A percentile compares a stretch with the other conserved stretches of the same genome.
Evolutionary conservation across 257 asterid genomes (phyloP).

Genomic region (Linaria vulgaris): DNA sequence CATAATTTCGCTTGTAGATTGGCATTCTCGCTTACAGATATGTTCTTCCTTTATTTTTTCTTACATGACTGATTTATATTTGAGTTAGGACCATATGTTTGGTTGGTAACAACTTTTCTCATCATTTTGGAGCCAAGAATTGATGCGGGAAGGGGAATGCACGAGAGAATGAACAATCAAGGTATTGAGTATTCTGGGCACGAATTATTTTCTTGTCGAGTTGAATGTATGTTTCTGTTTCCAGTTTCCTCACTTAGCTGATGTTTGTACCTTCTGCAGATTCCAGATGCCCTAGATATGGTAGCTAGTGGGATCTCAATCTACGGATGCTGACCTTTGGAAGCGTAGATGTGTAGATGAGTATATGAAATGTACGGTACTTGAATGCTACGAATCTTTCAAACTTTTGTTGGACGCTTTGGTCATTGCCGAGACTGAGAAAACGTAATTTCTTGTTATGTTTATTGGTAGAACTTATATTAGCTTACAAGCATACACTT

Average conservation of each 20-base stretch:
- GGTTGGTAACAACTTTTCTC: conserved; percentile 22
- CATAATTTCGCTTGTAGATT: conserved; percentile 1
- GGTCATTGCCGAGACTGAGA: conserved; percentile 84
- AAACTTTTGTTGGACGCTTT: conserved; percentile 71
- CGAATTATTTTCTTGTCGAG: conserved; percentile 69
- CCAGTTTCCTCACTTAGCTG: no score
- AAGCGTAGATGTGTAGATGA: conserved; percentile 85
- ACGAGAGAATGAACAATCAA: conserved; percentile 79
- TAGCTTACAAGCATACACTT: no score
- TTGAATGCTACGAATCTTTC: conserved; percentile 92
- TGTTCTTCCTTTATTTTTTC: background rate
- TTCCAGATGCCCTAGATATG: conserved; percentile 93
- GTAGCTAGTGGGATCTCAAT: conserved; percentile 85
- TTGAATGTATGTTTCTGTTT: conserved; percentile 15
- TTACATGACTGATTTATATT: conserved; percentile 13
- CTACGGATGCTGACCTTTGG: conserved; percentile 96
- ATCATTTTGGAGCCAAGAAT: conserved; percentile 76
- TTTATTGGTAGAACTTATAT: no score
- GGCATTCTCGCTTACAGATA: no score
- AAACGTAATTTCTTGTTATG: conserved; percentile 49
- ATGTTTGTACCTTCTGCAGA: conserved; percentile 58
- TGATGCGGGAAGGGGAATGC: conserved; percentile 99
- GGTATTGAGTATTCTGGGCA: conserved; percentile 87
- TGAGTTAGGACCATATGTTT: conserved; percentile 26
- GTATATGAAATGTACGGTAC: conserved; percentile 84